Conservation (phyloP, 2,329 filamentous ascomycete species). For the Epicoccum nigrum region DNA sequence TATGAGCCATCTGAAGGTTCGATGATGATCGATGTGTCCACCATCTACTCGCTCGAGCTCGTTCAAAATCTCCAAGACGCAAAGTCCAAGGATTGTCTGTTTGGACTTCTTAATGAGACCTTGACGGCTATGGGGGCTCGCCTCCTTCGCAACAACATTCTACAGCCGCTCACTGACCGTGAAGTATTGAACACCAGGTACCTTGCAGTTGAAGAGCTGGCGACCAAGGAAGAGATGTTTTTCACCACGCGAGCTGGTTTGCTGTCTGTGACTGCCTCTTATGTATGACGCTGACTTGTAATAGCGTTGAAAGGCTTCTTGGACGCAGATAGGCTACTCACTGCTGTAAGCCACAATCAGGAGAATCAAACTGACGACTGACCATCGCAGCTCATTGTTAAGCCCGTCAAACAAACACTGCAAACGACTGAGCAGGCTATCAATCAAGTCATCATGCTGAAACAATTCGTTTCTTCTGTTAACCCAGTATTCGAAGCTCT, state of each 20-base stretch:
- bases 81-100: conserved; percentile 81
- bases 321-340: conserved; percentile 81
- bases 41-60: conserved; percentile 84
- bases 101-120: conserved; percentile 84
- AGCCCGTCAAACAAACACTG: conserved; percentile 69
- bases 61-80: conserved; percentile 82
- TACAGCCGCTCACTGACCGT: conserved; percentile 82
- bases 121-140: conserved; percentile 87
- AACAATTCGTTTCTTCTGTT: conserved; percentile 76
- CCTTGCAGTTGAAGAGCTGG: conserved; percentile 82
- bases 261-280: conserved; percentile 1
- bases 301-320: conserved; percentile 72
- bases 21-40: conserved; percentile 94
- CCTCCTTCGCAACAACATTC: conserved; percentile 80
- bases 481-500: conserved; percentile 72
- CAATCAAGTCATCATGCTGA: conserved; percentile 85
- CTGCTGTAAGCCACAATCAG: conserved; percentile 60
- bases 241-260: conserved; percentile 72
- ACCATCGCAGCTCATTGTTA: conserved; percentile 70
- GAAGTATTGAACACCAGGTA: conserved; percentile 74
- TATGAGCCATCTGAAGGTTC: conserved; percentile 89
- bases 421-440: conserved; percentile 78
- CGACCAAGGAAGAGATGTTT: conserved; percentile 84
- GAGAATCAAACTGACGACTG: conserved; percentile 5
- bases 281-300: conserved; percentile 18